phyloP scores from a whole-genome alignment of 2,329 filamentous ascomycete species.

The Calonectria pteridis region DNA sequence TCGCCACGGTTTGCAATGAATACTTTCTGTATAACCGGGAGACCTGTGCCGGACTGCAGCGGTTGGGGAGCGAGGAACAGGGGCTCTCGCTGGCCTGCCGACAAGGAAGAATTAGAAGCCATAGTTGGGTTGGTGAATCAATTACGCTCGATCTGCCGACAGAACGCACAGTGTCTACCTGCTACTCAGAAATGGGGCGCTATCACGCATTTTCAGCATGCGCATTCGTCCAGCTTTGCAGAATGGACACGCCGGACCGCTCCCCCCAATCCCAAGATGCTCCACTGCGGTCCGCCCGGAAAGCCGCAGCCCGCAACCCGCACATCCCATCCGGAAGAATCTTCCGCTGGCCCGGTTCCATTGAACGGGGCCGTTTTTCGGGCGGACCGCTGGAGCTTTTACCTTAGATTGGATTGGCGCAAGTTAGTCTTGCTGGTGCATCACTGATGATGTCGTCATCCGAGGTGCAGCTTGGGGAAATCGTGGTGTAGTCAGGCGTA shows the following conservation, averaged over 20 bases:
- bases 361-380: not conserved
- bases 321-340: not conserved
- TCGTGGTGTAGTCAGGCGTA: not conserved
- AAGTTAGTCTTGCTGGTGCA: not conserved
- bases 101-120: not conserved
- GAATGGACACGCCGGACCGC: not conserved
- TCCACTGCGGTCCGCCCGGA: conserved; percentile 1
- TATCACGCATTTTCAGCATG: conserved; percentile 5
- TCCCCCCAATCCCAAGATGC: not conserved
- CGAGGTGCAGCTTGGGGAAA: not conserved
- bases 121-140: not conserved
- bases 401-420: not conserved
- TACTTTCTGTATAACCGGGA: conserved; percentile 41
- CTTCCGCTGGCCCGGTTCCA: not conserved
- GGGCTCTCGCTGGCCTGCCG: not conserved
- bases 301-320: not conserved
- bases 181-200: not conserved
- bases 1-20: conserved; percentile 42
- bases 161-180: not conserved
- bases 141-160: not conserved
- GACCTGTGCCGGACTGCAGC: conserved; percentile 1
- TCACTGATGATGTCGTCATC: not conserved
- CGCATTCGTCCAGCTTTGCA: not conserved
- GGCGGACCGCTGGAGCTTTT: not conserved
- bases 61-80: conserved; percentile 13